Evolutionary conservation across 148 eudicot species (phyloP), one percentile per base, ranked within the genome.

Genomic region (Vaccinium myrtillus): DNA sequence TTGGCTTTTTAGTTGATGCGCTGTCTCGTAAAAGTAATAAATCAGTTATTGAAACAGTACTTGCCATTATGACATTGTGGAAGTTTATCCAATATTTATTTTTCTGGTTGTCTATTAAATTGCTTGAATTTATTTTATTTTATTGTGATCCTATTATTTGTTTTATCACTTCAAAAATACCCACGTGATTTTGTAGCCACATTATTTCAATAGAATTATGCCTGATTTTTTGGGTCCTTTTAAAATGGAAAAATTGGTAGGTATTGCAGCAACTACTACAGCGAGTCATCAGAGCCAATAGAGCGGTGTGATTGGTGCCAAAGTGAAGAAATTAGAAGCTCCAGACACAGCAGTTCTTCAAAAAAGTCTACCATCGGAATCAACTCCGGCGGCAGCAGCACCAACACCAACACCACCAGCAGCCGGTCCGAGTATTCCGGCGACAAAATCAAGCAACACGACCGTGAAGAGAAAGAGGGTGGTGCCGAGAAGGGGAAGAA

Each of bases 231-330:
- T 30, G 10, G 10, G 10, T 11, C 11, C 36, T 27, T 69, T 59
- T 13, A 27, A 13, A 69, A 69, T 69, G 46, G 16, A 9, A 8
- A 3, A 6, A 8, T 10, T 48, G 79, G 75, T 81, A 92, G 94
- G 89, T 92, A 92, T 83, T 92, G 94, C 77, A 92, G 94, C 92
- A 92, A 87, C 91, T 92, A 91, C 87, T 92, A 92, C 81, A 83
- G 86, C 61, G 91, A 88, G 79, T 79, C 82, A 32, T 86, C 93
- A n/a, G 89, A 87, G 71, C 77, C 86, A 19, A 88, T 87, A n/a
- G 88, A 85, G 53, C 82, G 83, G 11, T 92, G 94, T 15, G 93
- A 92, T 71, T 92, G 93, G 93, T 92, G 94, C 84, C 91, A 91
- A 85, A 84, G 91, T 74, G 94, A 91, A 63, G 87, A 86, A 56